Conservation (phyloP, 805 yeast genomes). For the Debaryomyces castellii region DNA sequence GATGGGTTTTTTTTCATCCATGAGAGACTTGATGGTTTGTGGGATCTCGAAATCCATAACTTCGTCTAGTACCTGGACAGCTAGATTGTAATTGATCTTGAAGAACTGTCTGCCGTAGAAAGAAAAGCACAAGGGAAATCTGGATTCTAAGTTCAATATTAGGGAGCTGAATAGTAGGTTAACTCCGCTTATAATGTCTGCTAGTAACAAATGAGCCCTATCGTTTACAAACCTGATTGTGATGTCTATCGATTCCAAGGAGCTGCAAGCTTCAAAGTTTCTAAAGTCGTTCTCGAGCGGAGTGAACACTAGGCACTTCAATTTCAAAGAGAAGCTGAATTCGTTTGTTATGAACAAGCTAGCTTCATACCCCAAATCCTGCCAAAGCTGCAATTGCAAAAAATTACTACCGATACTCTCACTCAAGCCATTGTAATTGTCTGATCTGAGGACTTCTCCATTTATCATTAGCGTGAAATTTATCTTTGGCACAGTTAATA, state of each 20-base stretch:
- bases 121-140: constrained; percentile 32
- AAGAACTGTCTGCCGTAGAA: constrained; percentile 25
- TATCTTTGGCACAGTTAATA: constrained; percentile 1
- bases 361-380: constrained; percentile 8
- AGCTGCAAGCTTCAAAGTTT: background rate
- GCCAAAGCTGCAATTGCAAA: constrained; percentile 7
- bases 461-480: constrained; percentile 13
- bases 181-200: constrained; percentile 11
- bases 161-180: constrained; percentile 22
- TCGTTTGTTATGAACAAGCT: constrained; percentile 7
- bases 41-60: constrained; percentile 1
- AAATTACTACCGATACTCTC: constrained; percentile 11
- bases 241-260: background rate
- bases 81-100: constrained; percentile 16
- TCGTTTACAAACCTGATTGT: constrained; percentile 2
- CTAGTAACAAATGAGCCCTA: constrained; percentile 3
- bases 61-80: constrained; percentile 9
- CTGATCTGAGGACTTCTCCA: constrained; percentile 3
- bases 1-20: background rate
- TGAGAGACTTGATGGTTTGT: background rate
- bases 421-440: constrained; percentile 8
- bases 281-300: constrained; percentile 2
- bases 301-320: constrained; percentile 10
- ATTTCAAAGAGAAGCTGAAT: constrained; percentile 5
- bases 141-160: constrained; percentile 25